Conservation (phyloP, 805 yeast genomes). For the Lipomyces orientalis region DNA sequence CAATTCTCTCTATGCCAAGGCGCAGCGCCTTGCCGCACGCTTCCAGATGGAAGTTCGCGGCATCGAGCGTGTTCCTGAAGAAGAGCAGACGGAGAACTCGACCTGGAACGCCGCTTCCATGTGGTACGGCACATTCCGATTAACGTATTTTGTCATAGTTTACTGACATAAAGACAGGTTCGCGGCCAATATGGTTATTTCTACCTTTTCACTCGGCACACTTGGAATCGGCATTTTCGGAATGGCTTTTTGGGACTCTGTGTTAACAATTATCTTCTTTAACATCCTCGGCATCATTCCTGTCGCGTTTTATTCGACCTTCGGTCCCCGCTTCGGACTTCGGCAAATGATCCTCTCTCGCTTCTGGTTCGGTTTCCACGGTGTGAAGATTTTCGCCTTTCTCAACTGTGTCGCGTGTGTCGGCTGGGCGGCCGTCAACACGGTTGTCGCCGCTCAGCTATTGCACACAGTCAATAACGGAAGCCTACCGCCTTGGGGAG, state of each 20-base stretch:
- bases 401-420: constrained; percentile 84
- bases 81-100: constrained; percentile 72
- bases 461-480: constrained; percentile 72
- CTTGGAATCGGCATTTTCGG: constrained; percentile 68
- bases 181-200: constrained; percentile 86
- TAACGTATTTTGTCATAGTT: not conserved
- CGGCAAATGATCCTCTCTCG: constrained; percentile 87
- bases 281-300: constrained; percentile 72
- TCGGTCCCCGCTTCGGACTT: constrained; percentile 83
- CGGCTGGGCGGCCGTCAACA: constrained; percentile 96
- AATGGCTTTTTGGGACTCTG: constrained; percentile 75
- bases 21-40: not conserved
- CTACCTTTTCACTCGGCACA: constrained; percentile 80
- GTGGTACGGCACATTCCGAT: constrained; percentile 56
- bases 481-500: constrained; percentile 87
- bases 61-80: constrained; percentile 78
- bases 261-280: constrained; percentile 72
- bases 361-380: constrained; percentile 74
- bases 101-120: constrained; percentile 74
- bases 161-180: constrained; percentile 43
- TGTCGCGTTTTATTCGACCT: constrained; percentile 81
- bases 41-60: constrained; percentile 63
- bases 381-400: constrained; percentile 76
- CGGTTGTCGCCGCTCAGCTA: constrained; percentile 85
- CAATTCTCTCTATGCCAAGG: not conserved